Base-by-base conservation (phyloP, 1,284 basidiomycete species). In the Dichomitus squalens region DNA sequence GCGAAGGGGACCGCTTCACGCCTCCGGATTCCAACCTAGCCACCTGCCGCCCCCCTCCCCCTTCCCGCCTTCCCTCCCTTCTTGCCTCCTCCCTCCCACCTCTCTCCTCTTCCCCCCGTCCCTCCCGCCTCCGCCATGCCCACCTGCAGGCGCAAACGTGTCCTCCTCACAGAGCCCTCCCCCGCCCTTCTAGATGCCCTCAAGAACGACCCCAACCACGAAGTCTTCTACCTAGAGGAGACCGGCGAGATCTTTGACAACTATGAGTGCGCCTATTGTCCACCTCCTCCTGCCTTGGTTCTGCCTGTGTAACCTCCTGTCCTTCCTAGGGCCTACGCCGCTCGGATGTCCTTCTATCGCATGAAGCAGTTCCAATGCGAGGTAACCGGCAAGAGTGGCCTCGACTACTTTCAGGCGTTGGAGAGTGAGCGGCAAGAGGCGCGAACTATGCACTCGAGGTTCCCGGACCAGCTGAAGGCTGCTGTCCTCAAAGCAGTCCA, bases 241-340 rank as follows among this genome's bases (percentile, higher is more conserved):
- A 97, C 95, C 4, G 95, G 95, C 67, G 95, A 98, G 83, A 91
- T 97, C 72, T 98, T 98, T 72, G 87, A 93, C 64, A 88, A 88
- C 69, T 97, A 96, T 71, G 94, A 96, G 94, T 96, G 71, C 72
- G 57, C 61, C 69, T 31, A 65, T 66, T 60, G 58, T 65, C 58
- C 63, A 51, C 63, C 60, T 61, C 59, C 58, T 64, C 56, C 65
- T 60, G 59, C 64, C 59, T 61, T 62, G 41, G 33, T 34, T 44
- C 43, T n/a, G 41, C 53, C 41, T 54, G 62, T 34, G 53, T 63
- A 46, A 50, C 25, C 39, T 53, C 20, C 5, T 61, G 54, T 57
- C 44, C 53, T 61, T 64, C 59, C 18, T 72, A 97, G 95, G 69
- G 86, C 92, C 11, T 98, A 96, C 77, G 86, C 91, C 23, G 85